Evolutionary conservation across 192 early-diverging fungal genomes (phyloP).

Genomic region (Coemansia sp.): DNA sequence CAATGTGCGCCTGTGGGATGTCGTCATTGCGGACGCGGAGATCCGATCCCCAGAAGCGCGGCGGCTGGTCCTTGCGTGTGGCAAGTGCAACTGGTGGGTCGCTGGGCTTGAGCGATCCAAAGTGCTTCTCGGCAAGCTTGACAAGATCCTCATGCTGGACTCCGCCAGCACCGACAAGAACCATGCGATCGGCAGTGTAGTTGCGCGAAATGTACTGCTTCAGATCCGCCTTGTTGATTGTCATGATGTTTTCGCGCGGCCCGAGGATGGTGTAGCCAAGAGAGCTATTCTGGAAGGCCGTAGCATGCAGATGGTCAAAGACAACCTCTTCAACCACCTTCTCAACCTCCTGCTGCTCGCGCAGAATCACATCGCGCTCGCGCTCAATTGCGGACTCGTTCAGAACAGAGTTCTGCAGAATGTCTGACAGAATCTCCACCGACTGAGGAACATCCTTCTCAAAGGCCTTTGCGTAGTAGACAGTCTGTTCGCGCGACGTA

Average conservation of each 20-base stretch:
- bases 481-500: constrained; percentile 98
- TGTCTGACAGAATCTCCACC: constrained; percentile 95
- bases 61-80: constrained; percentile 55
- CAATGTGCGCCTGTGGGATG: constrained; percentile 92
- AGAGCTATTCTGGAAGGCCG: constrained; percentile 86
- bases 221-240: constrained; percentile 84
- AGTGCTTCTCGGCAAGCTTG: constrained; percentile 90
- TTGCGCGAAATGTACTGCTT: constrained; percentile 88
- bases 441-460: constrained; percentile 81
- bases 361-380: constrained; percentile 95
- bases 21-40: constrained; percentile 86
- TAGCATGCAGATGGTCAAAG: constrained; percentile 97
- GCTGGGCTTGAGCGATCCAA: constrained; percentile 74
- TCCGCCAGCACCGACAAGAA: constrained; percentile 90
- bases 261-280: constrained; percentile 94
- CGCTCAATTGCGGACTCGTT: constrained; percentile 86
- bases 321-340: constrained; percentile 98
- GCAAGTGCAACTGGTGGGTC: constrained; percentile 55
- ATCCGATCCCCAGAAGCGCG: constrained; percentile 89
- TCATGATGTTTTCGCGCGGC: constrained; percentile 90
- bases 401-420: constrained; percentile 89
- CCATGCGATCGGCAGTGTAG: constrained; percentile 98
- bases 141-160: constrained; percentile 93
- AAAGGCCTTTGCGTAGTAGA: constrained; percentile 96
- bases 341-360: constrained; percentile 90